Conservation (phyloP, 129 eudicot genomes). For the Apium graveolens region DNA sequence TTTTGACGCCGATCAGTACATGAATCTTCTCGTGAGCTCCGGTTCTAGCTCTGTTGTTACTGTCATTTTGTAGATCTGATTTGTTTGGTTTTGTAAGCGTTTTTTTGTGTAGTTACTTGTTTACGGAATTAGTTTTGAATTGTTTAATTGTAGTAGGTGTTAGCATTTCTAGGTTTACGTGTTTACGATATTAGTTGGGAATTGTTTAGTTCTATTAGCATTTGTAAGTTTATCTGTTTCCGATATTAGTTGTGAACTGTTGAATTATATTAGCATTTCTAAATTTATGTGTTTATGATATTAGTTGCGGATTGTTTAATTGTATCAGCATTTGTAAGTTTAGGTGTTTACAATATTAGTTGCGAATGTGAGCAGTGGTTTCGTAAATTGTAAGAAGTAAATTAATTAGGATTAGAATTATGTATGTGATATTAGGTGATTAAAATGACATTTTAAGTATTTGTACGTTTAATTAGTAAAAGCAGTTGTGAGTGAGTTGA, state of each 20-base stretch:
- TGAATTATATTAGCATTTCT: neutral
- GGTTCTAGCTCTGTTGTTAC: neutral
- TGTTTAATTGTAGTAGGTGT: too few relatives aligned
- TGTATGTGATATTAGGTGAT: neutral
- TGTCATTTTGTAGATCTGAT: neutral
- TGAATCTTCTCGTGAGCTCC: conserved; percentile 76
- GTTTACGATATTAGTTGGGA: too few relatives aligned
- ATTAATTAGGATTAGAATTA: neutral
- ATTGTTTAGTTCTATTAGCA: too few relatives aligned
- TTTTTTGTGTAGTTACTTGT: neutral
- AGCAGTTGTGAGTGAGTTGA: neutral
- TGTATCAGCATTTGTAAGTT: too few relatives aligned
- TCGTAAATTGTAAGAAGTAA: neutral
- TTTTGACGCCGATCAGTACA: conserved; percentile 86
- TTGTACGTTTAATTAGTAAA: too few relatives aligned
- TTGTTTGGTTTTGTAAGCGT: neutral
- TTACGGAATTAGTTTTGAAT: neutral
- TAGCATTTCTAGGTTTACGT: too few relatives aligned
- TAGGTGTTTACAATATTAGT: too few relatives aligned
- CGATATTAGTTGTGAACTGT: neutral
- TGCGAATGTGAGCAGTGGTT: neutral
- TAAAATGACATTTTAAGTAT: too few relatives aligned
- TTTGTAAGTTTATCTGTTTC: neutral
- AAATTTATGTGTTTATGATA: too few relatives aligned
- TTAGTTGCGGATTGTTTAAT: too few relatives aligned